phyloP scores from a whole-genome alignment of 495 filamentous ascomycete species.

The Astrothelium macrocarpum region DNA sequence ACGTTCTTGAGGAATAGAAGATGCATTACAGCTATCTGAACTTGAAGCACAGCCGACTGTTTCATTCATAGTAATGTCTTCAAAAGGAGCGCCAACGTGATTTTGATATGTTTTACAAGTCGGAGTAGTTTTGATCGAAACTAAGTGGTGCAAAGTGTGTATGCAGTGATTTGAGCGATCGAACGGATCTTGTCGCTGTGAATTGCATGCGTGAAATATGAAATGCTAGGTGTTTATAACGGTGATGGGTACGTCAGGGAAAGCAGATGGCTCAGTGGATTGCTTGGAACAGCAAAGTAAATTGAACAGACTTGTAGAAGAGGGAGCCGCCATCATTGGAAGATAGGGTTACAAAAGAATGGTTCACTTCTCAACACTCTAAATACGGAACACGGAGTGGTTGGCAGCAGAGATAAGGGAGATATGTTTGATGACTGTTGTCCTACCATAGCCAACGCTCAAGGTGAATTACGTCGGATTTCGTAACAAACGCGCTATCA shows the following conservation, averaged over 20 bases:
- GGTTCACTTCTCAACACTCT: neutral
- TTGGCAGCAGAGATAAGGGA: no score
- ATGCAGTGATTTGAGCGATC: no score
- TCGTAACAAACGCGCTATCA: no score
- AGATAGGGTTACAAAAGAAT: neutral
- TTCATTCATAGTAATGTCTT: neutral
- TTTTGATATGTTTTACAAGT: neutral
- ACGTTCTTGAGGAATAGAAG: constrained; percentile 13
- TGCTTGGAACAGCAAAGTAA: no score
- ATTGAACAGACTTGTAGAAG: no score
- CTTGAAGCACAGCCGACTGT: neutral
- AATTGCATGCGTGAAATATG: neutral
- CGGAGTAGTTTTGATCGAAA: neutral
- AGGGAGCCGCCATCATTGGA: no score
- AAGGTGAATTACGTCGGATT: no score
- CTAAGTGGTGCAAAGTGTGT: neutral
- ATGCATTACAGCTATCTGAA: neutral
- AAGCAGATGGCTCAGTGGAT: no score
- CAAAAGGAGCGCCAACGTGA: neutral
- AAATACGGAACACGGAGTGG: neutral
- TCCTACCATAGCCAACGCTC: neutral
- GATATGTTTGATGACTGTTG: neutral
- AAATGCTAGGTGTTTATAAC: no score
- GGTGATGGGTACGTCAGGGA: no score
- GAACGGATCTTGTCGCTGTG: neutral